These are phyloP conservation scores for sorghum (Sorghum bicolor) DNA, from an alignment of 176 grass and related monocot genomes.

Conservation along the genomic window DNA sequence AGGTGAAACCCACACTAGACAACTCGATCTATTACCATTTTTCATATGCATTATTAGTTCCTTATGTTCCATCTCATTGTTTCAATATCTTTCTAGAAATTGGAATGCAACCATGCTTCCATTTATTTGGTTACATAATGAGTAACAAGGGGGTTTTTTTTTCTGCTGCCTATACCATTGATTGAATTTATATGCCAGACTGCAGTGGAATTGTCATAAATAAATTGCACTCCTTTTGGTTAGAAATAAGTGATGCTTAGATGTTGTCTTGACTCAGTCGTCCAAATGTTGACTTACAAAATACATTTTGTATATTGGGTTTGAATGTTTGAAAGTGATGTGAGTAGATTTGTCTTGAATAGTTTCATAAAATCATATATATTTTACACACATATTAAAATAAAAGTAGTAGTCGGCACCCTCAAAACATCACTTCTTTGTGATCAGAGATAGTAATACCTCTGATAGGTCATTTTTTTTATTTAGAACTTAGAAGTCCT, in stretches of 20 bases:
- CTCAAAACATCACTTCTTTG: background rate
- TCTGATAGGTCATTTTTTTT: too few species aligned
- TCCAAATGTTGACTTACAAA: background rate
- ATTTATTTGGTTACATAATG: background rate
- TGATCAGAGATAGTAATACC: too few species aligned
- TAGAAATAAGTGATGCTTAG: background rate
- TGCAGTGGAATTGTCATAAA: background rate
- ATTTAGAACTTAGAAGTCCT: background rate
- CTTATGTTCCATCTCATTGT: background rate
- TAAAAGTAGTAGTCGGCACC: background rate
- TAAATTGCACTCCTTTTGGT: background rate
- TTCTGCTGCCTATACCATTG: background rate
- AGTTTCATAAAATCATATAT: background rate
- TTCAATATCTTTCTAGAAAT: background rate
- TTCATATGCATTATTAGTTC: slow-evolving; percentile 13
- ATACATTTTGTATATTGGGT: background rate
- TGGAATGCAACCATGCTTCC: background rate
- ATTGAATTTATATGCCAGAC: background rate
- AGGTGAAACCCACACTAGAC: slow-evolving; percentile 35
- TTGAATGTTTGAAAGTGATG: background rate
- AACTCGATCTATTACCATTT: background rate
- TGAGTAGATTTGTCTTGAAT: background rate
- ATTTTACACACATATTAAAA: background rate
- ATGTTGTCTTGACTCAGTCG: background rate
- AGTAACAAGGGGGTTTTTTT: background rate